Base-by-base conservation (phyloP, 2,329 filamentous ascomycete genomes). In the Didymella lethalis region DNA sequence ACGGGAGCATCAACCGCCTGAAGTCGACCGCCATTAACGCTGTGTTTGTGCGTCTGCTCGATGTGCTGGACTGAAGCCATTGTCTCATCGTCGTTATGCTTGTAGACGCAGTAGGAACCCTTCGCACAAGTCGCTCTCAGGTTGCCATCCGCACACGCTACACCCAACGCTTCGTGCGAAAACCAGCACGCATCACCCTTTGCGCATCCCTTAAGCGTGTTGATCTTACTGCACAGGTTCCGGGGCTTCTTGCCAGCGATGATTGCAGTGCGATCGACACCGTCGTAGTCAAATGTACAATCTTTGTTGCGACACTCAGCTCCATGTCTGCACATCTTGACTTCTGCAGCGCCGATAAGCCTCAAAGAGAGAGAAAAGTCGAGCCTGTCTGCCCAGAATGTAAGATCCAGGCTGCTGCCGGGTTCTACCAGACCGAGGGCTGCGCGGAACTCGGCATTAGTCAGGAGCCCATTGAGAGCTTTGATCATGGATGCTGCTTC, bases 101-200 rank as follows among this genome's bases (percentile, higher is more conserved):
- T 55, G n/a, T 55, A 49, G 23, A 36, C 26, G 46, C 45, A 55
- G 20, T 38, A 49, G 1, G n/a, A 0, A 1, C 52, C 52, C 29
- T 55, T 55, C 7, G 23, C 23, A 44, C 45, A 55, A 7, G 20
- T 45, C 18, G 20, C 29, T 7, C 45, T 29, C 20, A 44, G 14
- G 11, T 44, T 7, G 11, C 52, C 52, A 7, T 55, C 8, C 14
- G 23, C 14, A 8, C 52, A 49, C 7, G 36, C 7, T 11, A 54
- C 45, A 10, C 52, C 45, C 3, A 14, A 16, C 3, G 28, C 52
- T 23, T 48, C 45, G 6, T 54, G 52, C 10, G 45, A 54, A 11
- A 43, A 54, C 45, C 52, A 54, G 45, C 52, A 54, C 10, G 29
- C 28, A 3, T 55, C 16, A 11, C 52, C 38, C 6, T 49, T 55